Evolutionary conservation across 192 early-diverging fungal genomes (phyloP).

Genomic region (Backusella morwellensis): DNA sequence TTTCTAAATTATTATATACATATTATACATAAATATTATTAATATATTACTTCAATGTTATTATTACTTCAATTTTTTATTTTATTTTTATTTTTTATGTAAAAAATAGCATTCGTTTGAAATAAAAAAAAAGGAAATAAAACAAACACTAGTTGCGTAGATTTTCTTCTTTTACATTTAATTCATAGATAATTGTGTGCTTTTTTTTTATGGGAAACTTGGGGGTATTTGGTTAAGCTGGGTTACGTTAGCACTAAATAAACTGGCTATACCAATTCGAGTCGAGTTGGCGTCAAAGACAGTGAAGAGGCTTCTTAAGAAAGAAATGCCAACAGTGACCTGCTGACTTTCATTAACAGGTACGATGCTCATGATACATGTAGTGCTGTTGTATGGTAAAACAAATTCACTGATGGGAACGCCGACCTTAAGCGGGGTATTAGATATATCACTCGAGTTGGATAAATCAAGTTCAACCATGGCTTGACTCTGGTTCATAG

Average conservation of each 20-base stretch:
- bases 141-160: background rate
- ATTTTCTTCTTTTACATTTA: background rate
- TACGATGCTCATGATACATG: background rate
- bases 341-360: background rate
- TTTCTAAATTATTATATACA: background rate
- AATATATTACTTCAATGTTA: background rate
- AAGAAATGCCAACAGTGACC: background rate
- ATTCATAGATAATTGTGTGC: background rate
- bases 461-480: background rate
- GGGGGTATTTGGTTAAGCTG: background rate
- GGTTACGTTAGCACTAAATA: background rate
- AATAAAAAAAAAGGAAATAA: background rate
- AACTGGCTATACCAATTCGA: background rate
- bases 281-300: background rate
- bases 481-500: background rate
- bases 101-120: background rate
- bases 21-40: background rate
- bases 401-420: background rate
- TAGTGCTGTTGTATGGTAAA: background rate
- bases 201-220: constrained; percentile 1
- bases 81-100: background rate
- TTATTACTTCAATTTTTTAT: background rate
- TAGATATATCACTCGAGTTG: background rate
- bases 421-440: background rate
- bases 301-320: background rate